Percentiles rank a stretch among this genome's conserved stretches.
These are phyloP conservation scores for Dactylorhiza incarnata DNA, from an alignment of 106 monocot species.

Conservation along the genomic window DNA sequence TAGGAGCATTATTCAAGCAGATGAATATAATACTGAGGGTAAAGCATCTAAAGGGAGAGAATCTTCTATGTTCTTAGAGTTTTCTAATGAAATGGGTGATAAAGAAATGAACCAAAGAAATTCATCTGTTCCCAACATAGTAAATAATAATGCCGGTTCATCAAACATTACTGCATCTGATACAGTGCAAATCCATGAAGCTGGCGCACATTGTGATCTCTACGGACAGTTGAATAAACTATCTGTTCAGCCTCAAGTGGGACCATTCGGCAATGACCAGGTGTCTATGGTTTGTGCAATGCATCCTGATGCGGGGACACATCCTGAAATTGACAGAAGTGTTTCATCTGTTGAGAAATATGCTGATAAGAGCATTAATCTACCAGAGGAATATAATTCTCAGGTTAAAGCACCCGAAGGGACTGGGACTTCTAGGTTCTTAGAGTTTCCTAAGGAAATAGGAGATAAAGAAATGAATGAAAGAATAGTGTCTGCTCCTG, in stretches of 20 bases:
- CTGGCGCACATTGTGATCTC: slow-evolving; percentile 8
- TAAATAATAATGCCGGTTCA: slow-evolving; percentile 16
- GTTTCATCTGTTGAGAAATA: too few species aligned
- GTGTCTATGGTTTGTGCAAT: neutral
- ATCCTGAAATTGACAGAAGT: neutral
- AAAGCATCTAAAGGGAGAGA: neutral
- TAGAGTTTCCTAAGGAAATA: too few species aligned
- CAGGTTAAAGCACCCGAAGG: too few species aligned
- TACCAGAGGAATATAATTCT: too few species aligned
- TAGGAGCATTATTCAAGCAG: too few species aligned
- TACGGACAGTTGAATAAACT: slow-evolving; percentile 9
- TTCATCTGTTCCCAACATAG: slow-evolving; percentile 8
- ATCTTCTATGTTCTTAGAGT: slow-evolving; percentile 9
- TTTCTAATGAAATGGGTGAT: slow-evolving; percentile 12
- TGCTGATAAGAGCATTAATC: too few species aligned
- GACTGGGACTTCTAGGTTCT: too few species aligned
- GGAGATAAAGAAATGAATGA: too few species aligned
- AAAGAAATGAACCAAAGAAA: slow-evolving; percentile 6
- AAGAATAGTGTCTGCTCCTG: too few species aligned
- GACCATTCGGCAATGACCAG: neutral
- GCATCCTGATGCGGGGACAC: neutral
- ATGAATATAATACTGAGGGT: too few species aligned
- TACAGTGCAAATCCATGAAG: slow-evolving; percentile 17
- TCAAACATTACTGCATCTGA: slow-evolving; percentile 12
- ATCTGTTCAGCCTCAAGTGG: neutral